Evolutionary conservation across 164 flowering plant genomes (phyloP).

Genomic region (Aristolochia fimbriata): DNA sequence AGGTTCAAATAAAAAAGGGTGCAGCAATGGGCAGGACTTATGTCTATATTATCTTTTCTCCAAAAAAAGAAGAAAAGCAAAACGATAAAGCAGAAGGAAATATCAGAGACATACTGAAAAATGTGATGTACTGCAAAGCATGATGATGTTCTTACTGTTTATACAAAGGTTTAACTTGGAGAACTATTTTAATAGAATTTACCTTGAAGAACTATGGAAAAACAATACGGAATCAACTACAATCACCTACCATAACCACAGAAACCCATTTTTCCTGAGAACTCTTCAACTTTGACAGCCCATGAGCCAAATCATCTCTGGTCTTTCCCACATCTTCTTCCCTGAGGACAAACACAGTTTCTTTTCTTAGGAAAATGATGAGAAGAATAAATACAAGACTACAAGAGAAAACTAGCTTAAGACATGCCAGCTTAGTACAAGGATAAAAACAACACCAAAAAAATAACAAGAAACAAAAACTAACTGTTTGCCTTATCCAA

Average conservation of each 20-base stretch:
- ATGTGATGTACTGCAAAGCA: not conserved
- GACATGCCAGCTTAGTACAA: not conserved
- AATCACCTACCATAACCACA: slow-evolving; percentile 45
- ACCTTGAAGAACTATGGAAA: not conserved
- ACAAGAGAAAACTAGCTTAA: not conserved
- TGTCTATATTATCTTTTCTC: too few relatives aligned
- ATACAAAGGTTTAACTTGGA: not conserved
- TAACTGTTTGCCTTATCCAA: too few relatives aligned
- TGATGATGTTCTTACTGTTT: not conserved
- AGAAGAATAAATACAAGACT: not conserved
- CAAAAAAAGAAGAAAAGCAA: too few relatives aligned
- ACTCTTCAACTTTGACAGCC: slow-evolving; percentile 43
- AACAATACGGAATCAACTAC: not conserved
- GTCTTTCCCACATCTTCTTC: slow-evolving; percentile 15
- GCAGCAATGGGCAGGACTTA: too few relatives aligned
- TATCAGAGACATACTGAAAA: not conserved
- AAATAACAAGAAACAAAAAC: too few relatives aligned
- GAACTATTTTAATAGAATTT: not conserved
- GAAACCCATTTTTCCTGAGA: slow-evolving; percentile 44
- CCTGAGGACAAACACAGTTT: slow-evolving; percentile 10
- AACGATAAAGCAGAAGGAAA: too few relatives aligned
- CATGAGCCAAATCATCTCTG: slow-evolving; percentile 25
- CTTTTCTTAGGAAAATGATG: too few relatives aligned
- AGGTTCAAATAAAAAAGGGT: too few relatives aligned
- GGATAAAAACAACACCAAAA: not conserved